Base-by-base conservation (phyloP, 768 basidiomycete species). In the Termitomyces sp. region DNA sequence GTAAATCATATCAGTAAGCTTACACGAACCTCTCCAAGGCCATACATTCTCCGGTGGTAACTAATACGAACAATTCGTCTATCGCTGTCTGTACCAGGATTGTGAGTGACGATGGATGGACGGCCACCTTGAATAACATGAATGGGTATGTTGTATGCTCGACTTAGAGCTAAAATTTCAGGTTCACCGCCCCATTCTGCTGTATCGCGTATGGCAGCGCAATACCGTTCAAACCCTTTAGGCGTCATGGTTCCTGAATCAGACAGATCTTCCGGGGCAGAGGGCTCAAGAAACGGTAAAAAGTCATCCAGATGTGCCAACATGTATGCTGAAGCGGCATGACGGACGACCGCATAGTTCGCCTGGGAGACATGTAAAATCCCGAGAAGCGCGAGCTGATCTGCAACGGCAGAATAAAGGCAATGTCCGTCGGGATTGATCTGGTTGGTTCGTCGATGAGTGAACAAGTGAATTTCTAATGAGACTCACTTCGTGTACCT, bases 171-270 rank as follows among this genome's bases (percentile, higher is more conserved):
- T 66, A 91, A 81, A 37, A 99, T 94, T 81, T 98, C 97, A 7
- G 94, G 96, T 76, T 98, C 95, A 40, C 97, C 96, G 53, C 97
- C 97, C 97, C 97, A 98, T 36, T 87, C 83, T n/a, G 86, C 88
- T 29, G 94, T 96, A 70, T 89, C 81, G 46, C 86, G 86, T 34
- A 99, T 87, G 11, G 82, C 79, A 59, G 76, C 73, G 71, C 95
- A 97, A 71, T 99, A 98, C 57, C 77, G 75, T 54, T 83, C 76
- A 67, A 91, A 94, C 68, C 87, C 80, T 48, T 72, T 69, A 25
- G 76, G 79, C 11, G 79, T 83, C 87, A 98, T 94, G 10, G 94
- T 67, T 4, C 92, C 94, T 31, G 83, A 74, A 46, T 86, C 83
- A 20, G 78, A 79, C 10, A 87, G 81, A 17, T 92, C 91, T 65